Base-by-base conservation (phyloP, 176 grass and related monocot genomes). In the Avena atlantica region DNA sequence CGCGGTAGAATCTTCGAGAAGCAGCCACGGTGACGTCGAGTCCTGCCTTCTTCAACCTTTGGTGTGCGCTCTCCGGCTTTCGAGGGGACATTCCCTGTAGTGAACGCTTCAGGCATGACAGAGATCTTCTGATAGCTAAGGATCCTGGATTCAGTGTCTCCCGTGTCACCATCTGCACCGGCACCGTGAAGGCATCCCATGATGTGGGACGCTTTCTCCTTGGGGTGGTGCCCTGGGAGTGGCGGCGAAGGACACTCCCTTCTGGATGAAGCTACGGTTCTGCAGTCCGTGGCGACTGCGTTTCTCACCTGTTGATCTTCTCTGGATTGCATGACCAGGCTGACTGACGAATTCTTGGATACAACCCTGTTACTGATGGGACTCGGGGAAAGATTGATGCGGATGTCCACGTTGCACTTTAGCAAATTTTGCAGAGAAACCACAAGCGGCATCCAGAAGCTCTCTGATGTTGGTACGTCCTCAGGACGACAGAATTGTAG, bases 401-500 rank as follows among this genome's bases (percentile, higher is more conserved):
- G 81, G 70, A 95, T 84, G 74, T 98, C 95, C 29, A 95, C 93
- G 4, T 89, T 92, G 84, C 95, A 92, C 45, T 90, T 87, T 17
- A 98, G 93, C 74, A 98, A 74, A 45, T 81, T 89, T 74, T 95
- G 89, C 60, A 98, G 84, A 88, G 93, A 98, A 76, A 77, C 19
- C 7, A 78, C 84, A 79, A 98, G 84, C 80, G 87, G 89, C 84
- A 89, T 86, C 85, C 91, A 87, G 20, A 89, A 91, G 86, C 84
- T 78, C 80, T 98, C 89, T 17, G 88, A 89, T 67, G 80, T 90
- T 55, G 65, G 72, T 61, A 93, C 83, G 29, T 88, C 77, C 49
- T 93, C 88, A 37, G 91, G 86, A 82, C 77, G 79, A 76, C 78
- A 81, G 76, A 95, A 93, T 66, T 93, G 89, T 78, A 98, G 67